phyloP scores from a whole-genome alignment of 495 filamentous ascomycete species.

The Penicillium verhagenii region DNA sequence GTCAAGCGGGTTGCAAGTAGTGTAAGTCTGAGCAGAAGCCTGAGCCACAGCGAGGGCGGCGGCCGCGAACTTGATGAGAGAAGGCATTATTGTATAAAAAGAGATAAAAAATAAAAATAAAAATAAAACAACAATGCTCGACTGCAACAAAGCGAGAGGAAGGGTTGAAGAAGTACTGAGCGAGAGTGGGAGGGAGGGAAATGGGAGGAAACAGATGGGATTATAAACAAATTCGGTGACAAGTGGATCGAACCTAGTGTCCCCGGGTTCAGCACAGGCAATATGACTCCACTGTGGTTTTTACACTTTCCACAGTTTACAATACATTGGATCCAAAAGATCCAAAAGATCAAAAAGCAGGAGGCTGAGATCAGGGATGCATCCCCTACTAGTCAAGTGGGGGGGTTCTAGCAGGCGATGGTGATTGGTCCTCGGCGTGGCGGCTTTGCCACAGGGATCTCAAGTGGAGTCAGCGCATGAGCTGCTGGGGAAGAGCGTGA shows the following conservation, averaged over 20 bases:
- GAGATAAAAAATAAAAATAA: neutral
- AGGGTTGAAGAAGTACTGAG: too few species aligned
- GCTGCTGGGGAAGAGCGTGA: conserved; percentile 19
- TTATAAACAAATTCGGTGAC: neutral
- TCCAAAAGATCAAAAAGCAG: conserved; percentile 5
- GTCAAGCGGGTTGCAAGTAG: conserved; percentile 43
- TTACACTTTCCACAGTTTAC: neutral
- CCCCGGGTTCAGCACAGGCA: conserved; percentile 1
- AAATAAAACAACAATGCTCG: neutral
- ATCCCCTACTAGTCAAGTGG: neutral
- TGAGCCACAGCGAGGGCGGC: conserved; percentile 38
- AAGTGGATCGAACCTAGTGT: conserved; percentile 7
- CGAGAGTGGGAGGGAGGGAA: neutral
- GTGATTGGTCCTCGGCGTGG: neutral
- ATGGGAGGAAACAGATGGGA: neutral
- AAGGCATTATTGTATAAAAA: conserved; percentile 26
- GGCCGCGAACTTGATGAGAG: conserved; percentile 33
- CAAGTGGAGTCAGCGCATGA: conserved; percentile 8
- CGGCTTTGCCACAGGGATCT: neutral
- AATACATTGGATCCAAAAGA: neutral
- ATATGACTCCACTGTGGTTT: conserved; percentile 3
- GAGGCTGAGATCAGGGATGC: conserved; percentile 10
- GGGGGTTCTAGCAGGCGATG: neutral
- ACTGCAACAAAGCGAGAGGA: neutral
- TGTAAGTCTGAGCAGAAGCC: conserved; percentile 47